phyloP scores from a whole-genome alignment of 495 filamentous ascomycete genomes.

The Aspergillus avenaceus region DNA sequence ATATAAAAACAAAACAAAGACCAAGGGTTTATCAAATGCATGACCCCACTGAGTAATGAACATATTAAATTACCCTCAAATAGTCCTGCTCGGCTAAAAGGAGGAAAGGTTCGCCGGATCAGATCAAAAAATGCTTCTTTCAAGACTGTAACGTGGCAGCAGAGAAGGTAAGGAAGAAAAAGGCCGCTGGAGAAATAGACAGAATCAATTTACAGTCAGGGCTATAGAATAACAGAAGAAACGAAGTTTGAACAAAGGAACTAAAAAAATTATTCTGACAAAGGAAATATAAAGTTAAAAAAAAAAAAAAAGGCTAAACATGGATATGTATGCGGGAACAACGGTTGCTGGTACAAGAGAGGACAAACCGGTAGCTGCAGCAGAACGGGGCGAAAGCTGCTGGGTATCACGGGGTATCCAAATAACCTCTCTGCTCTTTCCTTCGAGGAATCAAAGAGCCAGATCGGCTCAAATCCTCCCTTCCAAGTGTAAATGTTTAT shows the following conservation, averaged over 20 bases:
- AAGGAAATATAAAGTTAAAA: slow-evolving; percentile 13
- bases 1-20: not conserved
- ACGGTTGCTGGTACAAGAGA: slow-evolving; percentile 23
- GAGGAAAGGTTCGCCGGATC: not conserved
- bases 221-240: slow-evolving; percentile 37
- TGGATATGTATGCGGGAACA: slow-evolving; percentile 19
- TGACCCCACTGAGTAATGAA: not conserved
- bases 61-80: slow-evolving; percentile 23
- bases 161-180: not conserved
- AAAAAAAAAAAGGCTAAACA: slow-evolving; percentile 31
- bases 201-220: slow-evolving; percentile 39
- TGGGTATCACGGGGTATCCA: slow-evolving; percentile 47
- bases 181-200: slow-evolving; percentile 6
- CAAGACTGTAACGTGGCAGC: not conserved
- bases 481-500: slow-evolving; percentile 19
- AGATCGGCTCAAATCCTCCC: slow-evolving; percentile 19
- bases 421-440: slow-evolving; percentile 39
- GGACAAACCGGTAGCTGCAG: slow-evolving; percentile 34
- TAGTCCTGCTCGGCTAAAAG: slow-evolving; percentile 9
- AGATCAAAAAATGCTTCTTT: slow-evolving; percentile 1
- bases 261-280: slow-evolving; percentile 34
- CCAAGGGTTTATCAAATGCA: not conserved
- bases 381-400: slow-evolving; percentile 37
- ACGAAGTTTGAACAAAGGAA: slow-evolving; percentile 26
- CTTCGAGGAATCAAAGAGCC: slow-evolving; percentile 20